Evolutionary conservation across 129 eudicot species (phyloP).

Genomic region (Ambrosia artemisiifolia): DNA sequence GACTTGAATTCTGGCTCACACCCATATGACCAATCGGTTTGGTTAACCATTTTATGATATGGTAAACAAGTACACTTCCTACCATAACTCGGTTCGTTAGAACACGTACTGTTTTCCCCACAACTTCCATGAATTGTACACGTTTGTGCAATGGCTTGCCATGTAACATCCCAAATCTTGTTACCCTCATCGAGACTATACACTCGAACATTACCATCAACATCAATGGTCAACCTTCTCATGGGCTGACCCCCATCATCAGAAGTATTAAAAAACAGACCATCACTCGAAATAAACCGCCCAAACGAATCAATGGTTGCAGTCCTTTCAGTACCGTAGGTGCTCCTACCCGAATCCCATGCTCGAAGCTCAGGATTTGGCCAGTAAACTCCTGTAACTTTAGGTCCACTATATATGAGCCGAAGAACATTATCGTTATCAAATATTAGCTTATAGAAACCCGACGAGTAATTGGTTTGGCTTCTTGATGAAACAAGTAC

Average conservation of each 20-base stretch:
- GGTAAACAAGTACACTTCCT: constrained; percentile 42
- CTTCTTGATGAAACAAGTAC: constrained; percentile 42
- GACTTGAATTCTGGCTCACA: constrained; percentile 35
- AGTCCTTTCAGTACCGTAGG: constrained; percentile 35
- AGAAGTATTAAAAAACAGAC: constrained; percentile 21
- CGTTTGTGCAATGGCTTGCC: constrained; percentile 33
- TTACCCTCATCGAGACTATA: constrained; percentile 29
- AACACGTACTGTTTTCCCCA: constrained; percentile 39
- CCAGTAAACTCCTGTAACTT: constrained; percentile 44
- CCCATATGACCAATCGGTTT: constrained; percentile 36
- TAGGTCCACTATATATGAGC: constrained; percentile 38
- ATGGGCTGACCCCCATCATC: constrained; percentile 35
- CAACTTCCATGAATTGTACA: constrained; percentile 49
- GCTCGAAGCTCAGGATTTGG: constrained; percentile 38
- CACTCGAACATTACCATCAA: constrained; percentile 48
- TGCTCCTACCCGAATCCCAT: constrained; percentile 37
- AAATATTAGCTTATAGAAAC: constrained; percentile 39
- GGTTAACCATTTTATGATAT: constrained; percentile 34
- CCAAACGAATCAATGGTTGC: constrained; percentile 41
- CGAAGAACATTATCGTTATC: constrained; percentile 49
- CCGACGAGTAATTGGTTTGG: constrained; percentile 34
- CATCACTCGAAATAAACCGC: constrained; percentile 39
- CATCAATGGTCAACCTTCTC: constrained; percentile 48
- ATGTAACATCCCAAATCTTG: constrained; percentile 30
- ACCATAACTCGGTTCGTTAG: constrained; percentile 23